phyloP scores from a whole-genome alignment of 2,329 filamentous ascomycete species.

The Ceratocystis colombiana region DNA sequence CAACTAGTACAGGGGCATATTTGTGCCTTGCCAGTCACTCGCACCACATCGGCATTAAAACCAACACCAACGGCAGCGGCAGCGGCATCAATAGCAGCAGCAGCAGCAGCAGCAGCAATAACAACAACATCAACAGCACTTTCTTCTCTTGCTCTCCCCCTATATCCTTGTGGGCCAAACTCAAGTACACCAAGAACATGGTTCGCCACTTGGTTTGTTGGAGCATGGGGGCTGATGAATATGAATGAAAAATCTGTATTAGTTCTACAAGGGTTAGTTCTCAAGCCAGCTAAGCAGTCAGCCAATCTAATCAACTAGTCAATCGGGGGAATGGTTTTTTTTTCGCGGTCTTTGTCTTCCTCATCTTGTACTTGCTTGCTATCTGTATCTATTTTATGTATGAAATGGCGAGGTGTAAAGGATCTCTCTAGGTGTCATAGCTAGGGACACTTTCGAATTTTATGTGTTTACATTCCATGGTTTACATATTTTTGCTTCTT shows the following conservation, averaged over 20 bases:
- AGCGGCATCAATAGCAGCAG: no score
- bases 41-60: no score
- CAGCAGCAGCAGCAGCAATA: no score
- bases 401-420: constrained; percentile 20
- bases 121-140: background rate
- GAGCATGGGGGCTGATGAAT: background rate
- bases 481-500: background rate
- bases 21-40: background rate
- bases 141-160: constrained; percentile 15
- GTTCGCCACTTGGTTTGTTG: background rate
- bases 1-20: constrained; percentile 24
- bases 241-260: constrained; percentile 2
- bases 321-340: background rate
- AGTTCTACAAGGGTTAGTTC: constrained; percentile 10
- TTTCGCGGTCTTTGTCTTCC: constrained; percentile 12
- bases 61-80: no score
- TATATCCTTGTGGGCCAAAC: constrained; percentile 4
- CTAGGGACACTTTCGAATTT: background rate
- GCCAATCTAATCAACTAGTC: background rate
- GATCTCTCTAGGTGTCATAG: background rate
- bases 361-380: constrained; percentile 15
- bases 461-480: constrained; percentile 2
- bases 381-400: constrained; percentile 17
- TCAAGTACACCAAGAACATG: background rate
- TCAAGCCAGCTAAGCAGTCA: constrained; percentile 3